phyloP scores from a whole-genome alignment of 768 basidiomycete species.

The Leccinum uliginosum region DNA sequence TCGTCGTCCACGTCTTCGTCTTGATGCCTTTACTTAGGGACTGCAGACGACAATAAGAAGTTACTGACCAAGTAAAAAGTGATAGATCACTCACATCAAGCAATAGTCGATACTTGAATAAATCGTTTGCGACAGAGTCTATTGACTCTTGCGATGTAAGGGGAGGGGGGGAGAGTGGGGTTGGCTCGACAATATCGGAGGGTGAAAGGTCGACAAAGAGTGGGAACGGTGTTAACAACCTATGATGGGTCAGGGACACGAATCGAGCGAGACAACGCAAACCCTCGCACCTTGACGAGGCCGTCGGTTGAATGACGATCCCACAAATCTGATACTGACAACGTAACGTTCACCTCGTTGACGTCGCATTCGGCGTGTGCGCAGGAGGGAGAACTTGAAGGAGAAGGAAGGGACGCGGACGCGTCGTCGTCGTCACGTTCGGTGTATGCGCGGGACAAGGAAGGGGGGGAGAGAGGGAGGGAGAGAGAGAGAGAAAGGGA shows the following conservation, averaged over 20 bases:
- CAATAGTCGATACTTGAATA: constrained; percentile 74
- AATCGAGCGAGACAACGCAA: not conserved
- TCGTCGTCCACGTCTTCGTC: too few species aligned
- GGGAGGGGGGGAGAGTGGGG: constrained; percentile 51
- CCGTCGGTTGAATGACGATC: constrained; percentile 89
- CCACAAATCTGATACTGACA: constrained; percentile 80
- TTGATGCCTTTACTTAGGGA: constrained; percentile 70
- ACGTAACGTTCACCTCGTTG: too few species aligned
- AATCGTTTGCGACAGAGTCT: constrained; percentile 47
- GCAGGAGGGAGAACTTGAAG: too few species aligned
- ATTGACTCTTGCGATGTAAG: constrained; percentile 56
- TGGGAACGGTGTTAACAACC: constrained; percentile 91
- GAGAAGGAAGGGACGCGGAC: too few species aligned
- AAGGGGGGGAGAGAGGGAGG: too few species aligned
- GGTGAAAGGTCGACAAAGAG: constrained; percentile 80
- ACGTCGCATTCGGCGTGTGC: too few species aligned
- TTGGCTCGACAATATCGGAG: constrained; percentile 60
- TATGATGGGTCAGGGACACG: constrained; percentile 26
- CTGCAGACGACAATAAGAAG: constrained; percentile 33
- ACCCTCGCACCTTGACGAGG: constrained; percentile 76
- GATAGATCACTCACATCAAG: constrained; percentile 63
- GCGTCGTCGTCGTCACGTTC: too few species aligned
- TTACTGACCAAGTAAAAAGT: constrained; percentile 5
- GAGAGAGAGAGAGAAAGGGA: too few species aligned
- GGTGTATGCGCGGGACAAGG: too few species aligned